Percentiles rank a stretch among this genome's conserved stretches.
phyloP scores from a whole-genome alignment of 345 rosid species.

The Capsella bursapastoris region DNA sequence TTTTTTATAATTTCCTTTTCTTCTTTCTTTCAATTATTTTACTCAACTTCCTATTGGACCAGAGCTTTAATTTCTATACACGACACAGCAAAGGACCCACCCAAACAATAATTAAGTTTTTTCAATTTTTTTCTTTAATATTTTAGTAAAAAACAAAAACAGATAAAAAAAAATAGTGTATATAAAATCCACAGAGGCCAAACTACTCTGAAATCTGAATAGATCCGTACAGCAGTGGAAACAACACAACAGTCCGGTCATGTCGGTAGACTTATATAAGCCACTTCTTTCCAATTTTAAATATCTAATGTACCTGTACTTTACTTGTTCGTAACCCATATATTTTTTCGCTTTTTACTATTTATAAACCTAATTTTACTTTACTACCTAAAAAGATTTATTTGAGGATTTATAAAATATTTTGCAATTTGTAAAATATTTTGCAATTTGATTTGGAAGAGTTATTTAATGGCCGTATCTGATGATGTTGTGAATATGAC shows the following conservation, averaged over 20 bases:
- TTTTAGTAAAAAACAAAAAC: background rate
- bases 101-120: background rate
- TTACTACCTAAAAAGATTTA: background rate
- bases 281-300: background rate
- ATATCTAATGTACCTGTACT: background rate
- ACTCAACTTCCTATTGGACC: slow-evolving; percentile 1
- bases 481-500: slow-evolving; percentile 2
- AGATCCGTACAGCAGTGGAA: slow-evolving; percentile 22
- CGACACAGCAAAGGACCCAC: slow-evolving; percentile 27
- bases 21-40: slow-evolving; percentile 22
- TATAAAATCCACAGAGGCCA: background rate
- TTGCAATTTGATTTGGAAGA: slow-evolving; percentile 14
- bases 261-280: slow-evolving; percentile 35
- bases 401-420: slow-evolving; percentile 5
- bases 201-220: background rate
- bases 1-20: too few relatives aligned
- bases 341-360: background rate
- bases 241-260: slow-evolving; percentile 22
- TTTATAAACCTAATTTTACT: background rate
- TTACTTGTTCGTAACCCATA: background rate
- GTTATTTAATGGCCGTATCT: slow-evolving; percentile 18
- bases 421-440: slow-evolving; percentile 10
- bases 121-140: background rate
- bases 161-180: too few relatives aligned
- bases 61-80: background rate